phyloP scores from a whole-genome alignment of 2,329 filamentous ascomycete species.

The Botrytis aclada region DNA sequence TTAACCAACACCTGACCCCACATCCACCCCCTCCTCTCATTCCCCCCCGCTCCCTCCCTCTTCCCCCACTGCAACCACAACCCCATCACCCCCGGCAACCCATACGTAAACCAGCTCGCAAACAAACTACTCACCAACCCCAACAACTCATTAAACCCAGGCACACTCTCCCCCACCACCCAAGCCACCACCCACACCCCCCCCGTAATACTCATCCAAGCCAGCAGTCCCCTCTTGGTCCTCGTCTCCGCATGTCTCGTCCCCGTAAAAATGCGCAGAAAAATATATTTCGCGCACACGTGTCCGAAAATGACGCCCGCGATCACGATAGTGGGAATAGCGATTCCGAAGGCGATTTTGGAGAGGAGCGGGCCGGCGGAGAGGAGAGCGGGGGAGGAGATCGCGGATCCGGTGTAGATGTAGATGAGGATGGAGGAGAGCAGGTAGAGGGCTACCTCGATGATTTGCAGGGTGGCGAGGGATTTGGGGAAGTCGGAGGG shows the following conservation, averaged over 20 bases:
- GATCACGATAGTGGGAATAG: conserved; percentile 67
- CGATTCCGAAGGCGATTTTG: conserved; percentile 66
- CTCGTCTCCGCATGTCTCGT: conserved; percentile 50
- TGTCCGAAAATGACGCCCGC: conserved; percentile 69
- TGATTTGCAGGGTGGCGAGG: conserved; percentile 54
- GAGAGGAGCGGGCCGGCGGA: conserved; percentile 51
- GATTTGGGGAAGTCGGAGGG: conserved; percentile 57
- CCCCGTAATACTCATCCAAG: conserved; percentile 57
- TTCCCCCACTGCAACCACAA: conserved; percentile 45
- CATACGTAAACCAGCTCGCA: conserved; percentile 58
- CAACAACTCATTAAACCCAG: conserved; percentile 63
- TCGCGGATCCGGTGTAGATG: conserved; percentile 57
- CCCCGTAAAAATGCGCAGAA: conserved; percentile 57
- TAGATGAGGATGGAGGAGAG: conserved; percentile 53
- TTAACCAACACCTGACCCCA: conserved; percentile 13
- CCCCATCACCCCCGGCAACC: conserved; percentile 48
- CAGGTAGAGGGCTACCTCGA: conserved; percentile 61
- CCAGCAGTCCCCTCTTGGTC: conserved; percentile 38
- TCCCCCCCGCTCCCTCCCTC: conserved; percentile 22
- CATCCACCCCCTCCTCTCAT: neutral
- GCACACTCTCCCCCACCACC: conserved; percentile 65
- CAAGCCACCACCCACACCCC: conserved; percentile 59
- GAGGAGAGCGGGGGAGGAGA: conserved; percentile 64
- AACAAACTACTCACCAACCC: conserved; percentile 55
- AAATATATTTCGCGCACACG: conserved; percentile 59